Evolutionary conservation across 495 filamentous ascomycete species (phyloP).

Genomic region (Copromyces sp.): DNA sequence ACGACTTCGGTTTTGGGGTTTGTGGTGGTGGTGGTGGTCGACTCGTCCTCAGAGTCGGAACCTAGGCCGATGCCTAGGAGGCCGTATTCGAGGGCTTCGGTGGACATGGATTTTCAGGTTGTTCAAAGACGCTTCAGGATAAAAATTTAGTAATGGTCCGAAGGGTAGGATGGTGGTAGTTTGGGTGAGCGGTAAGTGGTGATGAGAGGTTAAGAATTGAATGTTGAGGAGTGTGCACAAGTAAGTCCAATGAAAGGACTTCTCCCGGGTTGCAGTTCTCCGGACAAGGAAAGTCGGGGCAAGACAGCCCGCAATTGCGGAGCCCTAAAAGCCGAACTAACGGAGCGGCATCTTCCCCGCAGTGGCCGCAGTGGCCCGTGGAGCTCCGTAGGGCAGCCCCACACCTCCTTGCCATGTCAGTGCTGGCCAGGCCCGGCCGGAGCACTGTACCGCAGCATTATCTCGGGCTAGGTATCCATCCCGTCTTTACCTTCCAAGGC

Average conservation of each 20-base stretch:
- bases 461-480: no score
- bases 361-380: not conserved
- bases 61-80: conserved; percentile 31
- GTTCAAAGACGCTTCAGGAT: no score
- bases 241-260: not conserved
- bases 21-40: conserved; percentile 1
- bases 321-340: not conserved
- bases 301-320: not conserved
- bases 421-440: not conserved
- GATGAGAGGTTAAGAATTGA: not conserved
- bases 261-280: not conserved
- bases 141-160: no score
- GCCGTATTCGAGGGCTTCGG: conserved; percentile 18
- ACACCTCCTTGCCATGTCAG: not conserved
- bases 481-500: no score
- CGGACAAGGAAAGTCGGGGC: not conserved
- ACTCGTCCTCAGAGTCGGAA: conserved; percentile 19
- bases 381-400: not conserved
- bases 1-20: not conserved
- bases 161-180: not conserved
- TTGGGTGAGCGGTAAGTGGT: not conserved
- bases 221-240: not conserved
- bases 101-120: not conserved
- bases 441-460: no score
- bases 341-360: not conserved